Evolutionary conservation across 2,329 filamentous ascomycete genomes (phyloP).

Genomic region (Colletotrichum sp.): DNA sequence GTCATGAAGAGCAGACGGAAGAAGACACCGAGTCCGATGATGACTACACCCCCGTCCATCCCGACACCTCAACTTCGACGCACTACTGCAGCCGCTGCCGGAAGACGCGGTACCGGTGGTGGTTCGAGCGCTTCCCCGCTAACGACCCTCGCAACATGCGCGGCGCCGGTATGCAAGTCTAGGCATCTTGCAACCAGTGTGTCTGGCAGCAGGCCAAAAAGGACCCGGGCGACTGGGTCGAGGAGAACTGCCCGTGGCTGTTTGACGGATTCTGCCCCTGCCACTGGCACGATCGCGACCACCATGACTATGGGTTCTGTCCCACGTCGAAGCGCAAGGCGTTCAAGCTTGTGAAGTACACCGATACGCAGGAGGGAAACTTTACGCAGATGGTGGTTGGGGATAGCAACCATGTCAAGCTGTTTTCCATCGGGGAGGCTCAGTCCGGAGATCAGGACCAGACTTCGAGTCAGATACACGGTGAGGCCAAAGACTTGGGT

Average conservation of each 20-base stretch:
- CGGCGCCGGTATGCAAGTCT: not conserved
- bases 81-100: not conserved
- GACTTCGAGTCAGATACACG: not conserved
- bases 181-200: not conserved
- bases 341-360: not conserved
- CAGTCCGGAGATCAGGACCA: not conserved
- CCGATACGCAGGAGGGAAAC: not conserved
- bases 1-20: not conserved
- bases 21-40: not conserved
- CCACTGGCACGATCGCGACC: not conserved
- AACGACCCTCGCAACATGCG: not conserved
- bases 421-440: not conserved
- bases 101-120: not conserved
- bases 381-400: not conserved
- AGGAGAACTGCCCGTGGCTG: not conserved
- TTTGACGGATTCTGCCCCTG: not conserved
- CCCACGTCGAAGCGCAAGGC: not conserved
- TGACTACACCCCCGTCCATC: not conserved
- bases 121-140: not conserved
- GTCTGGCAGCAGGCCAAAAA: not conserved
- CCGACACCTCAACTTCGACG: not conserved
- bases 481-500: not conserved
- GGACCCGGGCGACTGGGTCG: not conserved
- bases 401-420: not conserved
- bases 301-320: not conserved